Base-by-base conservation (phyloP, 2,329 filamentous ascomycete genomes). In the Chaetomium olivaceum region DNA sequence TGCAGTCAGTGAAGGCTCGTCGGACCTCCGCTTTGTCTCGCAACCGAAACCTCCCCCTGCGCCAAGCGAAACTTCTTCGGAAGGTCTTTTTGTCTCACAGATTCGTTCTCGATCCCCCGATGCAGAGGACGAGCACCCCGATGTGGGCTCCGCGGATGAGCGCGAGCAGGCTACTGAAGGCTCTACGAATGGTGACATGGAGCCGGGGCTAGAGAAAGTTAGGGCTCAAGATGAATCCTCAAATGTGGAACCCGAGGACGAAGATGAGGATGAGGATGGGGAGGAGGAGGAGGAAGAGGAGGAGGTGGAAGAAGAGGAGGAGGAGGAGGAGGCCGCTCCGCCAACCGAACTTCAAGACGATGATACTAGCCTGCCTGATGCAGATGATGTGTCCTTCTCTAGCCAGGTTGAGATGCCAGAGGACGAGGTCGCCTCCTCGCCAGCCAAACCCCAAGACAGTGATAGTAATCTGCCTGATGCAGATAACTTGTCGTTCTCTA, bases 11-110 rank as follows among this genome's bases (percentile, higher is more conserved):
- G 58, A 67, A 23, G 33, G 12, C 9, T 62, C 62, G 0, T 62
- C 58, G 1, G 65, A 55, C 19, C 52, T 55, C 11, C 60, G 48
- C n/a, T 58, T 67, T n/a, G 48, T 58, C 12, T 48, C 58, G 16
- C 33, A 58, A 19, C 12, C 33, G 21, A 58, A 39, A 27, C 25
- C n/a, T 8, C 62, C 59, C 29, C 21, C 55, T 33, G 55, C 62
- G 5, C 55, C 55, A 19, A 64, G 65, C 21, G 65, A 64, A 25
- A 58, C 25, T n/a, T 67, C 65, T 7, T 67, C 65, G 12, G 62
- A 67, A 31, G 65, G 65, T 14, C 65, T 67, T 19, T 67, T 67
- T 12, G 23, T 62, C 23, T 55, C 58, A 16, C 21, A 64, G 6
- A 55, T 55, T 8, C 58, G 58, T 14, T 19, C 59, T 23, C 52